Conservation (phyloP, 2,329 filamentous ascomycete species). For the Diaporthe batatas region DNA sequence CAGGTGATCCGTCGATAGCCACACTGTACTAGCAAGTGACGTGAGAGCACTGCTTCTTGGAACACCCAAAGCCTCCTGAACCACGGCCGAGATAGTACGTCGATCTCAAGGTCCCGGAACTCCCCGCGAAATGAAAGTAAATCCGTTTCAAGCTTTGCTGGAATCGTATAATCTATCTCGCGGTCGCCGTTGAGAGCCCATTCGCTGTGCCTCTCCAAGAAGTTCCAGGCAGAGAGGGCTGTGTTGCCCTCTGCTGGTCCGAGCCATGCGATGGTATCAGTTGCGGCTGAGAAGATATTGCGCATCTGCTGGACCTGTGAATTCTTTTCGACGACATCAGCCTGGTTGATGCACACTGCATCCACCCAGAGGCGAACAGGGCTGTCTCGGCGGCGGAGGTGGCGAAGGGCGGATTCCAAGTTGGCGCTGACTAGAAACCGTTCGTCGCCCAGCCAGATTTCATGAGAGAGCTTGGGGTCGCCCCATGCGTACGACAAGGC, state of each 20-base stretch:
- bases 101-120: constrained; percentile 11
- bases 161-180: background rate
- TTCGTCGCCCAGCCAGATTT: constrained; percentile 11
- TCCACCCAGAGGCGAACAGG: constrained; percentile 28
- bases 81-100: constrained; percentile 13
- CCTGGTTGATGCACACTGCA: constrained; percentile 25
- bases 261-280: constrained; percentile 22
- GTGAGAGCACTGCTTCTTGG: constrained; percentile 21
- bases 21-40: constrained; percentile 9
- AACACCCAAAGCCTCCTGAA: constrained; percentile 13
- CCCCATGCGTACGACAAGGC: constrained; percentile 3
- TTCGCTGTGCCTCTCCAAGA: constrained; percentile 24
- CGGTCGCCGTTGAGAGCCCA: constrained; percentile 13
- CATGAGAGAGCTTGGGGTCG: background rate
- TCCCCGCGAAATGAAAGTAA: background rate
- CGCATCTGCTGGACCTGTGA: constrained; percentile 25
- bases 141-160: background rate
- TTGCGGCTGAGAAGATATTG: background rate
- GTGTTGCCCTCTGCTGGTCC: constrained; percentile 1
- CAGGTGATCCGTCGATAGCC: constrained; percentile 25
- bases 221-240: constrained; percentile 18
- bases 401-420: constrained; percentile 17
- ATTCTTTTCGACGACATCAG: background rate
- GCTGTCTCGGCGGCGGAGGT: background rate
- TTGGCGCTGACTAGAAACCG: background rate